Percentiles rank a stretch among this genome's conserved stretches.
Conservation (phyloP, 139 green algal species). For the Ettlia oleoabundans region DNA sequence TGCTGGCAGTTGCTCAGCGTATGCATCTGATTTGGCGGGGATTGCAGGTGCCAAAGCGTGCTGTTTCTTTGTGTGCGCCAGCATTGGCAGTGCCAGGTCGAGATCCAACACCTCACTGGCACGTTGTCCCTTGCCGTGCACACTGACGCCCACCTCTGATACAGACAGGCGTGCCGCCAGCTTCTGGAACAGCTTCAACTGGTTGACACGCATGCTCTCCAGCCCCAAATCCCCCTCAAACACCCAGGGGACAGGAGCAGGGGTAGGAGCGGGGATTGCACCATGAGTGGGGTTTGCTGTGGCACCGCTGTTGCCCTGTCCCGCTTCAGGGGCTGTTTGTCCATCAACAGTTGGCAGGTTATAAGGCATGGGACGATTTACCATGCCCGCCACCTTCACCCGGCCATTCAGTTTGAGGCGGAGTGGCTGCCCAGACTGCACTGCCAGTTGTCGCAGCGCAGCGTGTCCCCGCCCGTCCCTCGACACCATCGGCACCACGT, state of each 20-base stretch:
- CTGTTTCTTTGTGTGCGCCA: constrained; percentile 12
- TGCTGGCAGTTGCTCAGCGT: too few species aligned
- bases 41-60: neutral
- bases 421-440: constrained; percentile 45
- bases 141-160: constrained; percentile 28
- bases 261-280: neutral
- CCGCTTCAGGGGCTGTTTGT: neutral
- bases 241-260: neutral
- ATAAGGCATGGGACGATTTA: neutral
- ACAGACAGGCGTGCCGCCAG: constrained; percentile 56
- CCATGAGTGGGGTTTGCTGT: too few species aligned
- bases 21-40: neutral
- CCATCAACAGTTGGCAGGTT: neutral
- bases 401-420: constrained; percentile 58
- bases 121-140: constrained; percentile 52
- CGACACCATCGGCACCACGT: constrained; percentile 70
- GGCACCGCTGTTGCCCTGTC: neutral
- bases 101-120: constrained; percentile 75
- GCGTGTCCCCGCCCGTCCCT: constrained; percentile 9
- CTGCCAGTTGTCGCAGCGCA: constrained; percentile 27
- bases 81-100: constrained; percentile 65
- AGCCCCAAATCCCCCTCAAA: constrained; percentile 61
- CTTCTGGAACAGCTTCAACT: constrained; percentile 66
- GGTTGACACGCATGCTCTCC: constrained; percentile 71
- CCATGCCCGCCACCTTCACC: constrained; percentile 22